Evolutionary conservation across 225 moss, liverwort and hornwort genomes (phyloP), one percentile per base, ranked within the genome.

Genomic region (Anthoceros angustus): DNA sequence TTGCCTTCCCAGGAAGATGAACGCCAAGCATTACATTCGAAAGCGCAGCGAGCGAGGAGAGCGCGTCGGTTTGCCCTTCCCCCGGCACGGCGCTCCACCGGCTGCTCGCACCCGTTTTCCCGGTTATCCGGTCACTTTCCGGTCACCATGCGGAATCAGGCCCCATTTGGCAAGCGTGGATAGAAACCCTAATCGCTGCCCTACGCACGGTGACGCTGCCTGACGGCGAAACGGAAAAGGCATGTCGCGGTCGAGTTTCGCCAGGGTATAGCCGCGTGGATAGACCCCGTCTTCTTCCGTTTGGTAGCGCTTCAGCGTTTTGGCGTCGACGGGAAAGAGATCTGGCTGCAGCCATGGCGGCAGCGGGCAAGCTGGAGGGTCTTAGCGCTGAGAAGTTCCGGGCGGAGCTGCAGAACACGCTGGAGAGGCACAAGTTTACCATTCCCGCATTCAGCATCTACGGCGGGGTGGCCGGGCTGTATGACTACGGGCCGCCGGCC

Each of bases 401-500:
- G 69, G 39, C 71, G 61, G 43, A 71, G 12, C 74, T 98, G 65
- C 81, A 74, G 64, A 82, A 80, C 42, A 74, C 79, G 0, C 62
- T 98, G 69, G 79, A 82, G 63, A 80, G 78, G 40, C 79, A 82
- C 50, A 42, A 81, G 50, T 98, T 98, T 42, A 84, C 85, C 70
- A 82, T 87, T 11, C 95, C 95, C 21, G 85, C 91, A 18, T 98
- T 75, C 73, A 69, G 84, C 73, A 98, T 98, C 61, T 98, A 98
- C 40, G 91, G 91, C 38, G 95, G 95, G 40, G 95, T 98, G 0
- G 95, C 95, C 0, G 95, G 95, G 14, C 80, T 98, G 15, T 98
- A 91, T 42, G 95, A 98, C 42, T 84, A 86, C 49, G 91, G 95
- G 7, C 95, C 95, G 0, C 87, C 86, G 63, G 95, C 88, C 0